Evolutionary conservation across 2,329 filamentous ascomycete species (phyloP).

Genomic region (Cytospora leucostoma): DNA sequence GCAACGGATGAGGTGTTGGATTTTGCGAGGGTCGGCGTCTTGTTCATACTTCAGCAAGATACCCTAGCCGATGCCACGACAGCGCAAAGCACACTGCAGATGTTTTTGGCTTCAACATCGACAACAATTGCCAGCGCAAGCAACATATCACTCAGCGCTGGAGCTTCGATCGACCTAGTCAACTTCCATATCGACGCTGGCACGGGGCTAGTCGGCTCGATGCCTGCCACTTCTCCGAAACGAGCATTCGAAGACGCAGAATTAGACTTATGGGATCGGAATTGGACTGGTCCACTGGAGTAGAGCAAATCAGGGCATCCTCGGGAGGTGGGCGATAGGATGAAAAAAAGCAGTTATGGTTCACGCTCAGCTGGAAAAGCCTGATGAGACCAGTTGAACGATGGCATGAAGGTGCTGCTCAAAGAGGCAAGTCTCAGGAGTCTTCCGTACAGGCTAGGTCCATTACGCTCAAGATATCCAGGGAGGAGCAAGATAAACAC

Average conservation of each 20-base stretch:
- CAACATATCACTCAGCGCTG: conserved; percentile 40
- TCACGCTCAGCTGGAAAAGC: neutral
- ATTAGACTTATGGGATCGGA: conserved; percentile 2
- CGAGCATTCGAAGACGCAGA: conserved; percentile 12
- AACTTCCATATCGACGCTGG: conserved; percentile 46
- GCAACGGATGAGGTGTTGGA: conserved; percentile 60
- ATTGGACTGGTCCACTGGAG: neutral
- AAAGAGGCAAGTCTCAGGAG: conserved; percentile 14
- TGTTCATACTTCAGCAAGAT: conserved; percentile 62
- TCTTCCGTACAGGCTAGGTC: neutral
- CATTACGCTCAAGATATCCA: conserved; percentile 10
- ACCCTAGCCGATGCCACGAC: conserved; percentile 51
- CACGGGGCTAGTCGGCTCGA: conserved; percentile 33
- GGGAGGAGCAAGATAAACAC: conserved; percentile 10
- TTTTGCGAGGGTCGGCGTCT: conserved; percentile 63
- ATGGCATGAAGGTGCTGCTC: conserved; percentile 11
- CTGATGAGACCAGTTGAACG: conserved; percentile 1
- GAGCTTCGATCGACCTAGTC: conserved; percentile 54
- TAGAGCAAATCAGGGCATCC: neutral
- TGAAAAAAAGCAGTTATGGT: neutral
- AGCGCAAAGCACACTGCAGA: conserved; percentile 57
- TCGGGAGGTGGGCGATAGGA: neutral
- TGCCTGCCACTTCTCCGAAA: conserved; percentile 9
- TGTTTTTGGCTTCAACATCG: conserved; percentile 51
- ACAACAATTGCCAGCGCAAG: conserved; percentile 38